phyloP scores from a whole-genome alignment of 306 rosid genomes.

The Arachis stenosperma region DNA sequence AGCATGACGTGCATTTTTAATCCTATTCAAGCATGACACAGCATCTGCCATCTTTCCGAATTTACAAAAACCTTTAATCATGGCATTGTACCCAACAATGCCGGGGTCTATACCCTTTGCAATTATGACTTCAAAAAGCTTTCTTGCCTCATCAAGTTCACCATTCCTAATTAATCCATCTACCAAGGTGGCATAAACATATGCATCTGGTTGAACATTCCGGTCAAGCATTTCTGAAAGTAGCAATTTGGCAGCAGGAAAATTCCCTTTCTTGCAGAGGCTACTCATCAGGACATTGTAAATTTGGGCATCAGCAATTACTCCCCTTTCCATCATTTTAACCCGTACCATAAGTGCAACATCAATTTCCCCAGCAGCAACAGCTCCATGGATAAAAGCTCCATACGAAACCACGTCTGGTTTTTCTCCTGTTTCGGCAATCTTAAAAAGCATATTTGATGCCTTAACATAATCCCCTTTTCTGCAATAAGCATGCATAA shows the following conservation, averaged over 20 bases:
- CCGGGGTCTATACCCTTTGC: conserved; percentile 64
- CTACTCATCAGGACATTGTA: conserved; percentile 86
- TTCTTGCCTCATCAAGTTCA: conserved; percentile 65
- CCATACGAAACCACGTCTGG: conserved; percentile 77
- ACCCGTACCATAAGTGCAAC: conserved; percentile 61
- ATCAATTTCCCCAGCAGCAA: conserved; percentile 65
- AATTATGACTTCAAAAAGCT: conserved; percentile 54
- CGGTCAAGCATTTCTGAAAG: conserved; percentile 79
- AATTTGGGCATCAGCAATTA: conserved; percentile 75
- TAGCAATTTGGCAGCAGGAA: conserved; percentile 69
- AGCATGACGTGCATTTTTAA: conserved; percentile 48
- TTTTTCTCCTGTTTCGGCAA: conserved; percentile 64
- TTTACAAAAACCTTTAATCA: conserved; percentile 88
- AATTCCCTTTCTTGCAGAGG: conserved; percentile 72
- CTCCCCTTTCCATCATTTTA: conserved; percentile 73
- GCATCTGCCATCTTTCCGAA: conserved; percentile 75
- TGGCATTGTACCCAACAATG: conserved; percentile 74
- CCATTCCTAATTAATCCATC: conserved; percentile 73
- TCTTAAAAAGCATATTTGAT: conserved; percentile 60
- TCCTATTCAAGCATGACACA: conserved; percentile 52
- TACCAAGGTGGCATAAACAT: conserved; percentile 72
- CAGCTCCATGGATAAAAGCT: conserved; percentile 76
- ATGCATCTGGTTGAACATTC: conserved; percentile 68
- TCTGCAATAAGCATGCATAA: conserved; percentile 62
- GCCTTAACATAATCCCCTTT: conserved; percentile 70